Conservation (phyloP, 495 filamentous ascomycete species). For the Penicillium flavigenum region DNA sequence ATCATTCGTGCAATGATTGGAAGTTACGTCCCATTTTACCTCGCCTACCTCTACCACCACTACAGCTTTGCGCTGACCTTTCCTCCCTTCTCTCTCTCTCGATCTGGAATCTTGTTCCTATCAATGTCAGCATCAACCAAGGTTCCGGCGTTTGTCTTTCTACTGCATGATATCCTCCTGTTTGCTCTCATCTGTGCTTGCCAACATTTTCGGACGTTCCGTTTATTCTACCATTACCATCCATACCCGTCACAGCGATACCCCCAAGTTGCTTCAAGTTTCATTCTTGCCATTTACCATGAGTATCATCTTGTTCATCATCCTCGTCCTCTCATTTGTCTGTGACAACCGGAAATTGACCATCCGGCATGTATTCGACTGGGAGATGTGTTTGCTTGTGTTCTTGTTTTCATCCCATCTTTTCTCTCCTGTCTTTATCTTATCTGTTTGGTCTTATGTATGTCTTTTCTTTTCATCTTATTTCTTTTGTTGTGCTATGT, state of each 20-base stretch:
- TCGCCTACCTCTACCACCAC: background rate
- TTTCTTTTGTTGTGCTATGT: constrained; percentile 14
- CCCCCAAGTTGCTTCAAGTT: constrained; percentile 26
- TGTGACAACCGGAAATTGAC: background rate
- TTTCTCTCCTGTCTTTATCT: background rate
- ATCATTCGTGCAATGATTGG: constrained; percentile 29
- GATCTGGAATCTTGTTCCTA: constrained; percentile 8
- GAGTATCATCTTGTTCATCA: constrained; percentile 5
- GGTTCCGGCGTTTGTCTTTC: constrained; percentile 26
- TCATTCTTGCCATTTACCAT: constrained; percentile 12
- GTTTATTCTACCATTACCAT: constrained; percentile 23
- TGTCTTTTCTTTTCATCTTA: background rate
- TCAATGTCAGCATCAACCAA: constrained; percentile 8
- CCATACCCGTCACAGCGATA: constrained; percentile 29
- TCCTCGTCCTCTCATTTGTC: background rate
- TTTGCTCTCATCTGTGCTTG: constrained; percentile 19
- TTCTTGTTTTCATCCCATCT: background rate
- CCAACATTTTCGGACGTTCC: constrained; percentile 16
- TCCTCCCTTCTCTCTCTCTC: background rate
- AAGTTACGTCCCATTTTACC: background rate
- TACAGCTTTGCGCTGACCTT: background rate
- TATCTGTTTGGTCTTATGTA: background rate
- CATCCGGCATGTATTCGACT: constrained; percentile 5
- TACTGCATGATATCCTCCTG: constrained; percentile 25
- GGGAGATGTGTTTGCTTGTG: background rate